Percentiles rank a stretch among this genome's conserved stretches.
Conservation (phyloP, 768 basidiomycete genomes). For the Tylopilus intermedius region DNA sequence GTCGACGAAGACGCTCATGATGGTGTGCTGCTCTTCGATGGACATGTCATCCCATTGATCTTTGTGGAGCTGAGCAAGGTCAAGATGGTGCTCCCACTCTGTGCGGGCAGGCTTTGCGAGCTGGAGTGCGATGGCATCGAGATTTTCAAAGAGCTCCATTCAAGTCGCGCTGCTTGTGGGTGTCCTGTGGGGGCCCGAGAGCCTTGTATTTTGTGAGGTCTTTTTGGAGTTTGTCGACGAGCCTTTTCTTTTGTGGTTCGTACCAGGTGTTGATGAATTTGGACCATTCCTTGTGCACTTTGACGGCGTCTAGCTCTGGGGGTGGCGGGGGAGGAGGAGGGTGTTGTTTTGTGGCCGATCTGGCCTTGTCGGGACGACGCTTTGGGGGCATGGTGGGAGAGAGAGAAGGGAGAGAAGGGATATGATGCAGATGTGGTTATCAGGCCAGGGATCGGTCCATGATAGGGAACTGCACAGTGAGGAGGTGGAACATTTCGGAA, state of each 20-base stretch:
- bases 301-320: conserved; percentile 18
- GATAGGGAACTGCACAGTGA: conserved; percentile 25
- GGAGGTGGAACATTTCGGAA: background rate
- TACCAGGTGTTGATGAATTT: conserved; percentile 28
- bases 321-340: conserved; percentile 13
- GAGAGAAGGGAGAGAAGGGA: background rate
- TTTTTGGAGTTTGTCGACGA: conserved; percentile 28
- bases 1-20: conserved; percentile 27
- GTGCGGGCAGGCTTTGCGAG: conserved; percentile 29
- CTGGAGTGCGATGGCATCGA: conserved; percentile 18
- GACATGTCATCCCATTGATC: conserved; percentile 31
- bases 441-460: conserved; percentile 28
- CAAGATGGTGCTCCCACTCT: conserved; percentile 33
- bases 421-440: conserved; percentile 25
- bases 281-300: conserved; percentile 30
- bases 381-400: conserved; percentile 25
- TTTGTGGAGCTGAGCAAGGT: conserved; percentile 25
- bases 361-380: conserved; percentile 22
- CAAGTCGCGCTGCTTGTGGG: conserved; percentile 29
- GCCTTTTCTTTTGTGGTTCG: conserved; percentile 27
- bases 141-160: conserved; percentile 25
- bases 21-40: conserved; percentile 28
- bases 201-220: conserved; percentile 31
- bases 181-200: conserved; percentile 19
- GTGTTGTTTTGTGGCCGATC: conserved; percentile 8